phyloP scores from a whole-genome alignment of 2,329 filamentous ascomycete genomes.

The Aspergillus ochraceoroseus region DNA sequence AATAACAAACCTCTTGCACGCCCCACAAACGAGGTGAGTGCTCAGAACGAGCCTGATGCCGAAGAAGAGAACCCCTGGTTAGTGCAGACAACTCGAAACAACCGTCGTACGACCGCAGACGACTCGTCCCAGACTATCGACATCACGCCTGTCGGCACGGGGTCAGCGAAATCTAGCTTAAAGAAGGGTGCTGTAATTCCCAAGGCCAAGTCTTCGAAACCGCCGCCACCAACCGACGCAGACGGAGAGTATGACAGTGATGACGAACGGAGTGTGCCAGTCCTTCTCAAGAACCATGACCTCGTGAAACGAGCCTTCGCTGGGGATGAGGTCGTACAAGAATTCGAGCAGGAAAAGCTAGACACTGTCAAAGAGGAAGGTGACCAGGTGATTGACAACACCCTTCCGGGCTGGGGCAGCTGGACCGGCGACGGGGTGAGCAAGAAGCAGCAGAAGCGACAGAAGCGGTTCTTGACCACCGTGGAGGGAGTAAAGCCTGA shows the following conservation, averaged over 20 bases:
- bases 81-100: slow-evolving; percentile 33
- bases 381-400: slow-evolving; percentile 74
- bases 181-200: slow-evolving; percentile 21
- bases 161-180: slow-evolving; percentile 15
- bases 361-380: slow-evolving; percentile 68
- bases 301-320: slow-evolving; percentile 82
- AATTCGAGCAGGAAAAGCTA: slow-evolving; percentile 77
- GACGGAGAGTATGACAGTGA: slow-evolving; percentile 46
- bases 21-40: slow-evolving; percentile 14
- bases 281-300: slow-evolving; percentile 52
- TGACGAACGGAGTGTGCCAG: slow-evolving; percentile 40
- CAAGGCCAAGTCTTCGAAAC: slow-evolving; percentile 20
- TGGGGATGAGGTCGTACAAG: slow-evolving; percentile 72
- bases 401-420: slow-evolving; percentile 89
- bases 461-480: slow-evolving; percentile 49
- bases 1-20: slow-evolving; percentile 21
- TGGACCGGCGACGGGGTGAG: slow-evolving; percentile 84
- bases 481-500: slow-evolving; percentile 67
- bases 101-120: slow-evolving; percentile 27
- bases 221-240: slow-evolving; percentile 22
- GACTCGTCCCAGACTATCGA: slow-evolving; percentile 33
- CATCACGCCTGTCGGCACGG: slow-evolving; percentile 29
- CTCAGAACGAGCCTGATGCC: slow-evolving; percentile 20
- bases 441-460: slow-evolving; percentile 58
- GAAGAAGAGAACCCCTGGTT: slow-evolving; percentile 40